Conservation (phyloP, 2,329 filamentous ascomycete genomes). For the Albophoma yamanashiensis region DNA sequence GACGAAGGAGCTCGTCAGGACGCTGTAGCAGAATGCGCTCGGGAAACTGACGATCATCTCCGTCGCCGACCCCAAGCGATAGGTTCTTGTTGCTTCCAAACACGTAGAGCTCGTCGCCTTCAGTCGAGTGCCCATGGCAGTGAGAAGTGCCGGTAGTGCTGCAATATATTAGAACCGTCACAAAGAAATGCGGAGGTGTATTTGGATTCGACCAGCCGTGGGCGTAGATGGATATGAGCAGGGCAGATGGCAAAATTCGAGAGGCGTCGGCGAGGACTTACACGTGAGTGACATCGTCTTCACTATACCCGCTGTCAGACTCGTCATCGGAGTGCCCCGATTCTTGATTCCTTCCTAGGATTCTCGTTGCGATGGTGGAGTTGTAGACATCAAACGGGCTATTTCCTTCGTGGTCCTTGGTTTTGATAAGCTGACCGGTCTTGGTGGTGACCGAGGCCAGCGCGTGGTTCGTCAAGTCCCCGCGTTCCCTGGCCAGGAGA, state of each 20-base stretch:
- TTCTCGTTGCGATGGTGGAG: conserved; percentile 71
- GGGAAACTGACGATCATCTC: conserved; percentile 88
- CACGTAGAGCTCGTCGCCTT: conserved; percentile 78
- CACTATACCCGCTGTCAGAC: conserved; percentile 44
- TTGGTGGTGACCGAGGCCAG: conserved; percentile 49
- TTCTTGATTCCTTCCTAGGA: conserved; percentile 39
- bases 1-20: conserved; percentile 64
- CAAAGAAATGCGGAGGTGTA: neutral
- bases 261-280: conserved; percentile 11
- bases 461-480: conserved; percentile 50
- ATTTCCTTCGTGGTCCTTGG: conserved; percentile 90
- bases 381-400: conserved; percentile 91
- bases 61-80: conserved; percentile 86
- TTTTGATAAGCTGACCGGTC: conserved; percentile 73
- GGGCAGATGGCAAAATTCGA: neutral
- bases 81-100: conserved; percentile 97
- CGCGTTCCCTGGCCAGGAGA: conserved; percentile 68
- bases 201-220: too few relatives aligned
- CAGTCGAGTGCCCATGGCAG: conserved; percentile 8
- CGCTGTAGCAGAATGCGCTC: conserved; percentile 70
- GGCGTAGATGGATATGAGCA: neutral
- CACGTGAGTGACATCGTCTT: conserved; percentile 14
- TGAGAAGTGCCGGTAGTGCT: conserved; percentile 11
- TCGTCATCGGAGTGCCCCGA: conserved; percentile 39
- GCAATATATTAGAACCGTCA: conserved; percentile 3